These are phyloP conservation scores for Cutaneotrichosporon sp. DNA, from an alignment of 1,284 basidiomycete genomes.

Conservation along the genomic window DNA sequence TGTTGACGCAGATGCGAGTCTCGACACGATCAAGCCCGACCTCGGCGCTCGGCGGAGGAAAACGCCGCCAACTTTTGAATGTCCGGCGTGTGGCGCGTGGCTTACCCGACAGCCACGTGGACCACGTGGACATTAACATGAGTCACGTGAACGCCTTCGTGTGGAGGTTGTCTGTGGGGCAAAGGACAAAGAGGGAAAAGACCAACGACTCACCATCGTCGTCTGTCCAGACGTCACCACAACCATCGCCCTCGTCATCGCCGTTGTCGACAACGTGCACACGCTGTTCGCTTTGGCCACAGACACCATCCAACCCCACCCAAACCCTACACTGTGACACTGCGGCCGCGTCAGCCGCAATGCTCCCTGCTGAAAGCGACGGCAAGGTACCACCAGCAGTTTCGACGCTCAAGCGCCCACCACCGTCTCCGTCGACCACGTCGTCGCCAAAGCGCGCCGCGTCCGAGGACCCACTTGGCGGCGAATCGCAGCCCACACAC, in stretches of 20 bases:
- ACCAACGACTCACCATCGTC: too few species aligned
- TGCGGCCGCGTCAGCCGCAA: not conserved
- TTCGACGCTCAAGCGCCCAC: constrained; percentile 27
- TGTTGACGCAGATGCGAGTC: not conserved
- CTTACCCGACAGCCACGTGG: not conserved
- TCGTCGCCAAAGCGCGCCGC: constrained; percentile 44
- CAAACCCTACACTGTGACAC: too few species aligned
- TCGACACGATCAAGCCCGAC: not conserved
- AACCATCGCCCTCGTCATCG: too few species aligned
- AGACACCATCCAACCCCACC: too few species aligned
- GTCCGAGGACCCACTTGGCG: constrained; percentile 35
- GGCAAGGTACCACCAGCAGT: not conserved
- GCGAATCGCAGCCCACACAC: not conserved
- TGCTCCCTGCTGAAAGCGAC: constrained; percentile 10
- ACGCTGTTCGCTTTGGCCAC: too few species aligned
- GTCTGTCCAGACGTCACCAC: too few species aligned
- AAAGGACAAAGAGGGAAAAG: too few species aligned
- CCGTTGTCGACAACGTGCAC: too few species aligned
- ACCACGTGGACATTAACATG: not conserved
- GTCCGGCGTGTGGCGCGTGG: not conserved
- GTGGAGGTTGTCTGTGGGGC: too few species aligned
- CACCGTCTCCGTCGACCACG: constrained; percentile 28
- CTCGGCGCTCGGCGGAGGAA: not conserved
- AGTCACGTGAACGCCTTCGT: too few species aligned
- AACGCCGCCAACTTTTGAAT: constrained; percentile 6